Conservation (phyloP, 306 rosid genomes). For the Cicer arietinum region DNA sequence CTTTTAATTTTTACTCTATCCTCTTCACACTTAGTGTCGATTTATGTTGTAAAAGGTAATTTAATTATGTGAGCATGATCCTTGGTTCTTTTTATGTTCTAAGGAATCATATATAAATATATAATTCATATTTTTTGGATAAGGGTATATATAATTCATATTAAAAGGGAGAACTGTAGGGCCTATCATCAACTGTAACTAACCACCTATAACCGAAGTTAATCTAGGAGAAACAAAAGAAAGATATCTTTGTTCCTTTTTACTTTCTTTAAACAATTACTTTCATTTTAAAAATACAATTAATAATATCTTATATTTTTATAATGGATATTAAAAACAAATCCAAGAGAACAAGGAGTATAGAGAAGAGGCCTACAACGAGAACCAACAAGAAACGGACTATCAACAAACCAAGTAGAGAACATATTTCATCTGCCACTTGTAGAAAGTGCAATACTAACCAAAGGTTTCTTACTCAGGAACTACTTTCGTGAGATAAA, state of each 20-base stretch:
- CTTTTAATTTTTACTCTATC: conserved; percentile 42
- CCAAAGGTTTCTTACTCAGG: no score
- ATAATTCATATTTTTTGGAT: conserved; percentile 27
- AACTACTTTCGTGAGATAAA: no score
- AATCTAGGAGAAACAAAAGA: neutral
- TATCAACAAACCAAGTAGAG: no score
- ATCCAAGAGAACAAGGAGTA: no score
- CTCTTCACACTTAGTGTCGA: conserved; percentile 45
- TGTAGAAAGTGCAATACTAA: no score
- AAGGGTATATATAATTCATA: conserved; percentile 20
- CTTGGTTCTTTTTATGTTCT: conserved; percentile 43
- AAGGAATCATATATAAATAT: conserved; percentile 45
- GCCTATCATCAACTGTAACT: conserved; percentile 63
- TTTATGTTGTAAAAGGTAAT: conserved; percentile 54
- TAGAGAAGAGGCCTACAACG: no score
- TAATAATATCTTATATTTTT: no score
- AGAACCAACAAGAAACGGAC: no score
- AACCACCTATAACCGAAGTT: conserved; percentile 80
- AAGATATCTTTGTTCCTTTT: neutral
- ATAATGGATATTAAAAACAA: no score
- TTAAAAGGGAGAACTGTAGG: conserved; percentile 41
- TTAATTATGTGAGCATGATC: conserved; percentile 20
- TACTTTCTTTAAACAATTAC: conserved; percentile 22
- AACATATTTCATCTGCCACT: no score
- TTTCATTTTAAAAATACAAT: conserved; percentile 5